Conservation (phyloP, 192 early-diverging fungal genomes). For the Linnemannia exigua region DNA sequence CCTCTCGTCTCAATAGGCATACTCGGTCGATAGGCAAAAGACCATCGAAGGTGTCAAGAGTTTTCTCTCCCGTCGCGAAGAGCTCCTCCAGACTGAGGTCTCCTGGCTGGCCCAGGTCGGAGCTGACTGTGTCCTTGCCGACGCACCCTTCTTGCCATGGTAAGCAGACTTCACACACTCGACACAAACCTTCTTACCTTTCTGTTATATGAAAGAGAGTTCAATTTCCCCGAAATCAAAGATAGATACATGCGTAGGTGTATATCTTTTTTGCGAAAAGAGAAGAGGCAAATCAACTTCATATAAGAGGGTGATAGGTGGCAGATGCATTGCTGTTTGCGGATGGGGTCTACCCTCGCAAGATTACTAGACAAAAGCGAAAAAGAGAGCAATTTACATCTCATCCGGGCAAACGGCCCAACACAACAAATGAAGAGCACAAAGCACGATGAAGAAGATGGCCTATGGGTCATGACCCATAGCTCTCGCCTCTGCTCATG, state of each 20-base stretch:
- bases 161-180: no score
- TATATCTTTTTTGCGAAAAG: conserved; percentile 2
- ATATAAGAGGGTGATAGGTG: background rate
- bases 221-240: background rate
- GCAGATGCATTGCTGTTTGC: background rate
- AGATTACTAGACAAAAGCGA: background rate
- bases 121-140: conserved; percentile 69
- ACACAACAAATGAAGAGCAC: background rate
- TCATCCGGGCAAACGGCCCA: conserved; percentile 9
- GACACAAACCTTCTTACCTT: no score
- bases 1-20: conserved; percentile 44
- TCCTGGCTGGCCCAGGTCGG: conserved; percentile 64
- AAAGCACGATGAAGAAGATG: background rate
- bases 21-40: conserved; percentile 66
- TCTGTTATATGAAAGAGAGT: background rate
- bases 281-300: background rate
- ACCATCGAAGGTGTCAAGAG: conserved; percentile 64
- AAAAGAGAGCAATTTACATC: background rate
- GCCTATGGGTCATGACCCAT: background rate
- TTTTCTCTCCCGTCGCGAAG: conserved; percentile 59
- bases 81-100: conserved; percentile 59
- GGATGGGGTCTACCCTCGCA: background rate
- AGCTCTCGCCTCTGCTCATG: background rate
- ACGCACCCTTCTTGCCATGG: conserved; percentile 72
- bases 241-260: background rate